phyloP scores from a whole-genome alignment of 169 alveolate genomes.

The Cryptosporidium sp. region DNA sequence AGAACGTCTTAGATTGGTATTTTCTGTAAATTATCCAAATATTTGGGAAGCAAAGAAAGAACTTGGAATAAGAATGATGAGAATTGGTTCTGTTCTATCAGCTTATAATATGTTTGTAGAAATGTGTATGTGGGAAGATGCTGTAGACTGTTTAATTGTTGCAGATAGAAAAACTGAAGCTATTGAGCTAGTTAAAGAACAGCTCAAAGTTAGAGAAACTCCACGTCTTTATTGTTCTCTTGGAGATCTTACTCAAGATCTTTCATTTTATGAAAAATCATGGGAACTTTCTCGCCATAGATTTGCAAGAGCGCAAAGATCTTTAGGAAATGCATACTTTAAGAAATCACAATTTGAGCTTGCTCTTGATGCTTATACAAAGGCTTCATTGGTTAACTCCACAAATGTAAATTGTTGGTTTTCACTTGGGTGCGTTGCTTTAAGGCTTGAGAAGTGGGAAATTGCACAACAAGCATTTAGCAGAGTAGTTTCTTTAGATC shows the following conservation, averaged over 20 bases:
- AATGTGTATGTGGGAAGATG: slow-evolving; percentile 90
- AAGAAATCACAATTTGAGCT: slow-evolving; percentile 78
- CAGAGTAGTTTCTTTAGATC: slow-evolving; percentile 87
- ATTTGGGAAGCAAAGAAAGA: slow-evolving; percentile 82
- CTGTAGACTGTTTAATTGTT: slow-evolving; percentile 88
- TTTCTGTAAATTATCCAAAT: slow-evolving; percentile 82
- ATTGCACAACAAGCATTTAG: slow-evolving; percentile 87
- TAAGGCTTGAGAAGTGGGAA: slow-evolving; percentile 83
- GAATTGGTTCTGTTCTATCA: slow-evolving; percentile 84
- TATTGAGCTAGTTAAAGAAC: slow-evolving; percentile 84
- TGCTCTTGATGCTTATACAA: slow-evolving; percentile 86
- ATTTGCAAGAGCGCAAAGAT: slow-evolving; percentile 90
- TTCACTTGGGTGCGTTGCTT: slow-evolving; percentile 88
- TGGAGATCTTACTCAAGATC: slow-evolving; percentile 88
- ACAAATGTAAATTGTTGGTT: slow-evolving; percentile 90
- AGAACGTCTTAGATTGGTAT: slow-evolving; percentile 79
- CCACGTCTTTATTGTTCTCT: slow-evolving; percentile 91
- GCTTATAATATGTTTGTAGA: slow-evolving; percentile 90
- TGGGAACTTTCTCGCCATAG: slow-evolving; percentile 88
- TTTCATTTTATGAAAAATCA: slow-evolving; percentile 86
- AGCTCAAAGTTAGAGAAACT: slow-evolving; percentile 81
- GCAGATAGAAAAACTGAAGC: slow-evolving; percentile 87
- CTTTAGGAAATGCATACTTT: slow-evolving; percentile 84
- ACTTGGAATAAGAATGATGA: slow-evolving; percentile 84
- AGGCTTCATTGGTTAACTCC: slow-evolving; percentile 86